These are phyloP conservation scores for Neurospora tetrasperma DNA, from an alignment of 495 filamentous ascomycete species.

Conservation along the genomic window DNA sequence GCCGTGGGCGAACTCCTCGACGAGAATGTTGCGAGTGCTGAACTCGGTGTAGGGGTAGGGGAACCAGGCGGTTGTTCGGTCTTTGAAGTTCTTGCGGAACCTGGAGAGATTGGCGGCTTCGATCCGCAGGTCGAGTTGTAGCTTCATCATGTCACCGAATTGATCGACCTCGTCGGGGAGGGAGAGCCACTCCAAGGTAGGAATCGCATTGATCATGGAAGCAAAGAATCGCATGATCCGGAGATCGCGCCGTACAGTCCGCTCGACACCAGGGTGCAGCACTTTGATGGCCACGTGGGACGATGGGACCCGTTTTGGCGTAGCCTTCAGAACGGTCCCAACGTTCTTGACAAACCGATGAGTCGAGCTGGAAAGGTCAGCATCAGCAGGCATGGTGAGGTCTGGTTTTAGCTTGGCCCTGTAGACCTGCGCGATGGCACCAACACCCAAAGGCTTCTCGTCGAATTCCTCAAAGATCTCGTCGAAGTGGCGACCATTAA, in stretches of 20 bases:
- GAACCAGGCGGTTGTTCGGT: conserved; percentile 87
- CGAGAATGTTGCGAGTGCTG: conserved; percentile 80
- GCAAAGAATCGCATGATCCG: conserved; percentile 94
- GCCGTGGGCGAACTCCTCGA: conserved; percentile 93
- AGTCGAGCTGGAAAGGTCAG: conserved; percentile 52
- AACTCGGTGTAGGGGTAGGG: conserved; percentile 88
- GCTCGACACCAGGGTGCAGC: conserved; percentile 83
- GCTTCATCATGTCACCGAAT: conserved; percentile 97
- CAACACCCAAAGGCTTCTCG: conserved; percentile 81
- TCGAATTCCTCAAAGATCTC: conserved; percentile 98
- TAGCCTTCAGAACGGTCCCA: conserved; percentile 73
- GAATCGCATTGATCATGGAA: conserved; percentile 69
- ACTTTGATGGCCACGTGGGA: conserved; percentile 96
- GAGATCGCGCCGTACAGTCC: conserved; percentile 77
- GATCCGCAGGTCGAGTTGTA: conserved; percentile 92
- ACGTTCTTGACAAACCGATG: conserved; percentile 53
- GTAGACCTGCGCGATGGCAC: conserved; percentile 97
- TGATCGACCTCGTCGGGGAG: conserved; percentile 89
- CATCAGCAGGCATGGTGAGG: conserved; percentile 52
- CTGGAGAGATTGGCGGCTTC: conserved; percentile 81
- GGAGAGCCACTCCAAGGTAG: conserved; percentile 95
- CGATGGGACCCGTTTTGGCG: conserved; percentile 76
- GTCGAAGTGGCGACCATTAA: conserved; percentile 66
- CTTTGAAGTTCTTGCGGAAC: conserved; percentile 85
- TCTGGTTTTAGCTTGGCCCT: conserved; percentile 83